Evolutionary conservation across 495 filamentous ascomycete species (phyloP).

Genomic region (Talaromyces adpressus): DNA sequence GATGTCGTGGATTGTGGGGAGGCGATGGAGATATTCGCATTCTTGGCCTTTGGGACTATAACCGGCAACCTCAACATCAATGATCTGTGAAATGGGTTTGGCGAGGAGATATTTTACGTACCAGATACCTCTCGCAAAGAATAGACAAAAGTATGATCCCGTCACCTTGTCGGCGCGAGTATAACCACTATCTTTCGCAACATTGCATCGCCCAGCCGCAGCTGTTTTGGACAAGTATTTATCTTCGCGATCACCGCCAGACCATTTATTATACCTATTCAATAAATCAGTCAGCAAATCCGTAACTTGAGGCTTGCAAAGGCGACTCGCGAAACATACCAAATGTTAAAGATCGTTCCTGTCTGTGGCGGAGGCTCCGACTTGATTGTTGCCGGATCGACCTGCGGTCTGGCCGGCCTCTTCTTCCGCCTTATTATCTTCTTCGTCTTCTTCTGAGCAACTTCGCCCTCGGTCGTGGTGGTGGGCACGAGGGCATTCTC

Average conservation of each 20-base stretch:
- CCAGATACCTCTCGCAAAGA: constrained; percentile 77
- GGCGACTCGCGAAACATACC: constrained; percentile 29
- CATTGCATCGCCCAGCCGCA: constrained; percentile 72
- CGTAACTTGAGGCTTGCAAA: background rate
- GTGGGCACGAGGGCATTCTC: constrained; percentile 13
- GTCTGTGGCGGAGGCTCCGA: constrained; percentile 82
- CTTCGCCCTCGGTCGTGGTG: constrained; percentile 15
- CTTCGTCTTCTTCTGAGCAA: constrained; percentile 40
- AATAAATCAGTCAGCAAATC: background rate
- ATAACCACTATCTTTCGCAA: constrained; percentile 77
- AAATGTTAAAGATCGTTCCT: constrained; percentile 89
- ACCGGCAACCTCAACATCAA: constrained; percentile 56
- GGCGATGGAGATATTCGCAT: constrained; percentile 89
- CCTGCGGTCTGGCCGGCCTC: constrained; percentile 56
- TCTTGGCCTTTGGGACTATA: constrained; percentile 79
- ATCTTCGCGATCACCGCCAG: constrained; percentile 89
- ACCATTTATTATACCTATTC: constrained; percentile 76
- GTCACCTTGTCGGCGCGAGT: constrained; percentile 75
- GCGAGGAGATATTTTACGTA: background rate
- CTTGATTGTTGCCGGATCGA: constrained; percentile 76
- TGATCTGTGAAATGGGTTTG: background rate
- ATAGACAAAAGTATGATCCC: constrained; percentile 87
- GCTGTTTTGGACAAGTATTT: constrained; percentile 70
- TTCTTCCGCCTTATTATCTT: constrained; percentile 46
- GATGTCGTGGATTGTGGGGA: constrained; percentile 75